These are phyloP conservation scores for Wallacemonas collosoma DNA, from an alignment of 208 protist genomes.

Conservation along the genomic window DNA sequence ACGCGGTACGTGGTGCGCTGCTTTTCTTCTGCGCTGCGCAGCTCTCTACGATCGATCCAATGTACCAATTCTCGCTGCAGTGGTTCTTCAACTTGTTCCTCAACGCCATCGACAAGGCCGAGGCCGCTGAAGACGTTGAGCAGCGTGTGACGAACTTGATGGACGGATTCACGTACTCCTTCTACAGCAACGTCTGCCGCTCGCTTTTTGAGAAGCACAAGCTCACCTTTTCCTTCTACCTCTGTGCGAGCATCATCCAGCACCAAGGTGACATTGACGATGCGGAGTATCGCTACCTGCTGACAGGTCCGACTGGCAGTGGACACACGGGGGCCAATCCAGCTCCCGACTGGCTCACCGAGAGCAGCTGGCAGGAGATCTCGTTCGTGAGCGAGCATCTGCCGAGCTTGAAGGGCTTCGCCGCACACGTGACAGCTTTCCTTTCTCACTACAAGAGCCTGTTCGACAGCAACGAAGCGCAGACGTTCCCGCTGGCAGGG, in stretches of 20 bases:
- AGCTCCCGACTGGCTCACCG: constrained; percentile 91
- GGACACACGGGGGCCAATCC: constrained; percentile 79
- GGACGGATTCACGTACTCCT: constrained; percentile 96
- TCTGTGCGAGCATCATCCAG: constrained; percentile 91
- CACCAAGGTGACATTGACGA: constrained; percentile 78
- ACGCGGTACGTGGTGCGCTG: constrained; percentile 94
- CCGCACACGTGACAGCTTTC: constrained; percentile 77
- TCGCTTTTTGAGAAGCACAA: constrained; percentile 99
- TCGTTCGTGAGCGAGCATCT: constrained; percentile 84
- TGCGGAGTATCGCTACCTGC: constrained; percentile 91
- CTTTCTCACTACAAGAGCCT: constrained; percentile 87
- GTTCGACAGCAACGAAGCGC: constrained; percentile 92
- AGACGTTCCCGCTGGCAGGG: constrained; percentile 77
- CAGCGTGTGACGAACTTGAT: constrained; percentile 89
- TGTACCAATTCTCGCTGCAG: constrained; percentile 98
- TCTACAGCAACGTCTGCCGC: constrained; percentile 98
- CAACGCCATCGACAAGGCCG: constrained; percentile 75
- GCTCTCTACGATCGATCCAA: constrained; percentile 94
- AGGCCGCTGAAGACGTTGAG: constrained; percentile 62
- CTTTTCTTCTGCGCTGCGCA: constrained; percentile 98
- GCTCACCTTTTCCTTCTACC: constrained; percentile 97
- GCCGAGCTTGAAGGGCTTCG: constrained; percentile 79
- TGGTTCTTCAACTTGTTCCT: constrained; percentile 98
- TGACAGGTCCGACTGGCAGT: constrained; percentile 83
- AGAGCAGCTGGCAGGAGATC: constrained; percentile 94